A percentile compares a stretch with the other conserved stretches of the same genome.
Conservation (phyloP, 1,284 basidiomycete genomes). For the Omphalotus olearius region DNA sequence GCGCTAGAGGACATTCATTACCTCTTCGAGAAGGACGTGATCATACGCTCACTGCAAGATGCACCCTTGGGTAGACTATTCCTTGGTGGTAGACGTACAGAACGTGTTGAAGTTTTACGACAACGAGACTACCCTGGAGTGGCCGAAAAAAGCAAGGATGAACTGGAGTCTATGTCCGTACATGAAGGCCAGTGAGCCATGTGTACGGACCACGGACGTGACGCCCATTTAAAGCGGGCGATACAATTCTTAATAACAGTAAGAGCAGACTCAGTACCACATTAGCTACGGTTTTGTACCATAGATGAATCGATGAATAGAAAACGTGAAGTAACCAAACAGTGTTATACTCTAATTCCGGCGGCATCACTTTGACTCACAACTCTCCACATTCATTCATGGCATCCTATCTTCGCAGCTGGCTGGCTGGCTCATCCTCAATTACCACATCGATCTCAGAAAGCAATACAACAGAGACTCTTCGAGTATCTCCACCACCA, state of each 20-base stretch:
- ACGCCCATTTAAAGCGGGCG: slow-evolving; percentile 6
- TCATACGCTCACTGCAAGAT: slow-evolving; percentile 39
- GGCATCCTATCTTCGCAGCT: slow-evolving; percentile 47
- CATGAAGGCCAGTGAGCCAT: neutral
- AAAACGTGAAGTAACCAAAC: too few relatives aligned
- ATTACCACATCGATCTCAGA: slow-evolving; percentile 15
- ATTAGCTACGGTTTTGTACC: neutral
- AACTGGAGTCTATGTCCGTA: neutral
- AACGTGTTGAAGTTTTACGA: slow-evolving; percentile 25
- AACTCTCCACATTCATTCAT: slow-evolving; percentile 21
- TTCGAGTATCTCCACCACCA: slow-evolving; percentile 34
- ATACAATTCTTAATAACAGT: neutral
- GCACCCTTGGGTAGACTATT: slow-evolving; percentile 42
- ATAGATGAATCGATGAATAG: too few relatives aligned
- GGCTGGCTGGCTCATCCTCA: slow-evolving; percentile 35
- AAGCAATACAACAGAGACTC: slow-evolving; percentile 26
- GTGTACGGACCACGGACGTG: neutral
- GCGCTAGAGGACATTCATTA: slow-evolving; percentile 44
- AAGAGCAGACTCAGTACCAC: neutral
- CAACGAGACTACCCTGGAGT: slow-evolving; percentile 6
- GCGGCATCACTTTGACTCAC: neutral
- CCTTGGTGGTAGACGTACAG: slow-evolving; percentile 28
- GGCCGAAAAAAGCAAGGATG: slow-evolving; percentile 2
- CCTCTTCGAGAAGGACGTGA: slow-evolving; percentile 39
- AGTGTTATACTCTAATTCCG: neutral